phyloP scores from a whole-genome alignment of 768 basidiomycete genomes.

The Tricholomella constricta region DNA sequence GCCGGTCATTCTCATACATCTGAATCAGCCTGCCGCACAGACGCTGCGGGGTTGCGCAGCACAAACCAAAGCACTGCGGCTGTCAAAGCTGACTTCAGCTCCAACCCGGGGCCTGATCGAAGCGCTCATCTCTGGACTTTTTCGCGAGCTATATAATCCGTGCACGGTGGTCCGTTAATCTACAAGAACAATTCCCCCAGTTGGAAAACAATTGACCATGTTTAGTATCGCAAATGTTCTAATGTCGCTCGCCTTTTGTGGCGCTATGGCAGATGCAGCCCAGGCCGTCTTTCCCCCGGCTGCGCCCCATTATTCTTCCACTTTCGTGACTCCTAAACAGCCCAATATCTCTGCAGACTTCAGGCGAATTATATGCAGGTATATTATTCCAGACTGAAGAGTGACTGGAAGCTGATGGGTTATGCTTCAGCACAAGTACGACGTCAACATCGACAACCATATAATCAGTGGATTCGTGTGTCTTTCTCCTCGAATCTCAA shows the following conservation, averaged over 20 bases:
- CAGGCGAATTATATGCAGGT: slow-evolving; percentile 23
- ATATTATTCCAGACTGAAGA: not conserved
- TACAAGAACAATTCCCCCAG: not conserved
- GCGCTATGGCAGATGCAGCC: not conserved
- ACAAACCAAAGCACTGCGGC: not conserved
- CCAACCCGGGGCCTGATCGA: not conserved
- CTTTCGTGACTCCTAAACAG: slow-evolving; percentile 15
- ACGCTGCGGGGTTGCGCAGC: not conserved
- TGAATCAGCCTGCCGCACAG: no score
- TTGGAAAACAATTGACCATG: not conserved
- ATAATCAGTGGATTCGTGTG: slow-evolving; percentile 18
- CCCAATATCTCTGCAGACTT: slow-evolving; percentile 20
- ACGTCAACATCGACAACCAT: slow-evolving; percentile 14
- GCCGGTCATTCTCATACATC: no score
- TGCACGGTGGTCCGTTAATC: not conserved
- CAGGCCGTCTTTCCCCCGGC: slow-evolving; percentile 8
- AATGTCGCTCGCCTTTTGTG: not conserved
- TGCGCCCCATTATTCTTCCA: slow-evolving; percentile 16
- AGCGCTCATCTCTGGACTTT: not conserved
- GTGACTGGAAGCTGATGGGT: no score
- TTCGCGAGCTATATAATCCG: not conserved
- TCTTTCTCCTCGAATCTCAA: not conserved
- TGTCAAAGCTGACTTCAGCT: not conserved
- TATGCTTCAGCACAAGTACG: slow-evolving; percentile 22
- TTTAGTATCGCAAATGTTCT: not conserved